Evolutionary conservation across 106 monocot genomes (phyloP).

Genomic region (Dendrobium huoshanense): DNA sequence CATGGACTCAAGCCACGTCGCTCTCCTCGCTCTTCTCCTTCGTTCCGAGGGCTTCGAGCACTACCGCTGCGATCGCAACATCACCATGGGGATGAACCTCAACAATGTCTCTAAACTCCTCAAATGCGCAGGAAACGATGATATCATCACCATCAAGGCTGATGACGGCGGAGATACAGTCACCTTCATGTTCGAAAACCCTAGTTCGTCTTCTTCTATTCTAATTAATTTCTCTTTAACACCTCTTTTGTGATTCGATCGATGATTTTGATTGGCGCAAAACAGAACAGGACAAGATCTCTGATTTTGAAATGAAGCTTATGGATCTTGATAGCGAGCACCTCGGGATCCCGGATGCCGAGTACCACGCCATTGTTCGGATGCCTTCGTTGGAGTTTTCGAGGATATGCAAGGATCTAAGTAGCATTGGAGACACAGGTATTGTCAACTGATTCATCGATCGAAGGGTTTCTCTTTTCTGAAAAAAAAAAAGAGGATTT

Average conservation of each 20-base stretch:
- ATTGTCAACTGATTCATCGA: not conserved
- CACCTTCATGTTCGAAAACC: slow-evolving; percentile 26
- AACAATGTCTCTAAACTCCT: slow-evolving; percentile 37
- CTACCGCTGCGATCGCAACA: slow-evolving; percentile 37
- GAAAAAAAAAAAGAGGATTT: too few relatives aligned
- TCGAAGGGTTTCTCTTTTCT: not conserved
- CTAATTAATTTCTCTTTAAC: too few relatives aligned
- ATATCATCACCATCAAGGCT: slow-evolving; percentile 30
- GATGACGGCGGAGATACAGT: slow-evolving; percentile 29
- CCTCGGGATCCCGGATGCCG: slow-evolving; percentile 27
- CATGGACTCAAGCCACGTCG: slow-evolving; percentile 31
- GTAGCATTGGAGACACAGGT: slow-evolving; percentile 31
- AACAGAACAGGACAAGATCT: slow-evolving; percentile 24
- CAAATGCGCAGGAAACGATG: slow-evolving; percentile 28
- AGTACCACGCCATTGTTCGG: slow-evolving; percentile 22
- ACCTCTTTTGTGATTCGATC: too few relatives aligned
- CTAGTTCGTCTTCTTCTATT: not conserved
- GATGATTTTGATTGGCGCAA: not conserved
- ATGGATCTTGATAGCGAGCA: slow-evolving; percentile 34
- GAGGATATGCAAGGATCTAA: slow-evolving; percentile 29
- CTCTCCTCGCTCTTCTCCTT: slow-evolving; percentile 27
- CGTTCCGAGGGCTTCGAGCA: slow-evolving; percentile 37
- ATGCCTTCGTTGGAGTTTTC: slow-evolving; percentile 21
- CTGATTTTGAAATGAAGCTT: slow-evolving; percentile 34
- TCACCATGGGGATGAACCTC: slow-evolving; percentile 40